Conservation (phyloP, 441 rosid species). For the Populus hybrid region DNA sequence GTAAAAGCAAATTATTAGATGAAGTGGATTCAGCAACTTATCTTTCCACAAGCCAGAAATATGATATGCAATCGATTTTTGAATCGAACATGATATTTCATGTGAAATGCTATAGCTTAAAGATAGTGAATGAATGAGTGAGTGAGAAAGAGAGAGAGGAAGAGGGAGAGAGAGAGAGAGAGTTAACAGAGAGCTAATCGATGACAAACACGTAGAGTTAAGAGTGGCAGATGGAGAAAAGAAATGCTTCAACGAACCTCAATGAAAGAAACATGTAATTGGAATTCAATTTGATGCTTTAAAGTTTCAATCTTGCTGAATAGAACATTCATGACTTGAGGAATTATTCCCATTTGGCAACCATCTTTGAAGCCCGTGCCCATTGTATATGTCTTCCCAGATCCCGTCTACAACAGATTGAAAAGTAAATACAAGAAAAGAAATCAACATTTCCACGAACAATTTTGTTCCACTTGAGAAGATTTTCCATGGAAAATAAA, state of each 20-base stretch:
- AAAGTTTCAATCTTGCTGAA: slow-evolving; percentile 75
- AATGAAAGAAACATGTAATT: slow-evolving; percentile 86
- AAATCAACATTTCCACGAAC: background rate
- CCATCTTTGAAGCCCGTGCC: slow-evolving; percentile 92
- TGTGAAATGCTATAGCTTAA: background rate
- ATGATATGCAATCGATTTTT: background rate
- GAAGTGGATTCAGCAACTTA: background rate
- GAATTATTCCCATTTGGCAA: slow-evolving; percentile 69
- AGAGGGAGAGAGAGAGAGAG: background rate
- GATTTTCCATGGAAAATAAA: slow-evolving; percentile 7
- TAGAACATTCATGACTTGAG: slow-evolving; percentile 82
- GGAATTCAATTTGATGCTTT: slow-evolving; percentile 78
- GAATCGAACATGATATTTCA: background rate
- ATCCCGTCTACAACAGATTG: slow-evolving; percentile 73
- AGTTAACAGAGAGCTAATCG: background rate
- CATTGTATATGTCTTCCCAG: slow-evolving; percentile 99
- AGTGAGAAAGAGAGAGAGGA: background rate
- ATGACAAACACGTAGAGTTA: background rate
- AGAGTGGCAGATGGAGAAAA: background rate
- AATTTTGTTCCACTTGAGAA: background rate
- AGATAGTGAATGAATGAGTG: background rate
- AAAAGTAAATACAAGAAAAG: slow-evolving; percentile 21
- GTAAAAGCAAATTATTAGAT: background rate
- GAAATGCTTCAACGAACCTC: slow-evolving; percentile 55
- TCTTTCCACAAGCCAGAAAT: background rate